Conservation (phyloP, 352 stramenopile genomes). For the Phytophthora europaea region DNA sequence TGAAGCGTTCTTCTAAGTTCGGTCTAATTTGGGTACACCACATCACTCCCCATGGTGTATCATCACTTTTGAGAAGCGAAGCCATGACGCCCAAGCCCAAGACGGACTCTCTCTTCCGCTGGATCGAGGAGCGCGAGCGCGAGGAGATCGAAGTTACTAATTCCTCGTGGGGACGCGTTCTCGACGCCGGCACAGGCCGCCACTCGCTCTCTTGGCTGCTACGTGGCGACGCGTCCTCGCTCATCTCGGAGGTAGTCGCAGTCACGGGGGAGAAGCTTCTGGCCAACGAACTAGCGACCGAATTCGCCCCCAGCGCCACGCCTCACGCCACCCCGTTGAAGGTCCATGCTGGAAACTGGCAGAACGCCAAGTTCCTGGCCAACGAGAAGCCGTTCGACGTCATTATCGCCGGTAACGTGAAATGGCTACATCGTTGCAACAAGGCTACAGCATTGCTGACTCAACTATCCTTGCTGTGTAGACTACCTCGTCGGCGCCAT, state of each 20-base stretch:
- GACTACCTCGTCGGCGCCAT: constrained; percentile 95
- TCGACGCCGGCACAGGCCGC: constrained; percentile 92
- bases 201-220: constrained; percentile 93
- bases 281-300: constrained; percentile 48
- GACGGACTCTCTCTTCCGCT: constrained; percentile 80
- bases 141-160: constrained; percentile 20
- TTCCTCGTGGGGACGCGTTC: constrained; percentile 69
- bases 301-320: constrained; percentile 47
- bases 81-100: constrained; percentile 39
- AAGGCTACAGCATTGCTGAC: neutral
- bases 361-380: constrained; percentile 70
- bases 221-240: constrained; percentile 27
- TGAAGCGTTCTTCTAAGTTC: neutral
- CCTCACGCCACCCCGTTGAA: constrained; percentile 44
- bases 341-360: constrained; percentile 80
- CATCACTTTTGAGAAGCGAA: neutral
- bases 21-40: constrained; percentile 1
- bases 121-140: constrained; percentile 73
- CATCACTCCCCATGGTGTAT: too few relatives aligned
- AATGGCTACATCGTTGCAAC: constrained; percentile 5
- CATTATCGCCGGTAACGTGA: constrained; percentile 66
- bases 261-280: constrained; percentile 80
- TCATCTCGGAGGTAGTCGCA: constrained; percentile 60
- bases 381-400: constrained; percentile 76
- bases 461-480: constrained; percentile 9